phyloP scores from a whole-genome alignment of 495 filamentous ascomycete species.

The Astrocystis sublimbata region DNA sequence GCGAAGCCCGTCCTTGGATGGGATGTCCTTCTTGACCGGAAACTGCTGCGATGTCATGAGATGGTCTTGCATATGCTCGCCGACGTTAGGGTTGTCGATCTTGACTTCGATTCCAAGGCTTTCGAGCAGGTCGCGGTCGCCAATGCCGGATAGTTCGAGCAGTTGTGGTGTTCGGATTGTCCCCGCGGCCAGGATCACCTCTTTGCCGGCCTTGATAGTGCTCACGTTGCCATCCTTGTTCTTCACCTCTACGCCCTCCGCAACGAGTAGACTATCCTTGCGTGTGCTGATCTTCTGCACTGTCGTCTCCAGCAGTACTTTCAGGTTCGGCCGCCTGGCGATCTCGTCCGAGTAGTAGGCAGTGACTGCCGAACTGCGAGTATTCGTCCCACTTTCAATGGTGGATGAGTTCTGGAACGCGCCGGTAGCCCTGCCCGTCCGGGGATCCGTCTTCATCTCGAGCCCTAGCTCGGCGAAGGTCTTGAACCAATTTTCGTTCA shows the following conservation, averaged over 20 bases:
- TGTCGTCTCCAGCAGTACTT: conserved; percentile 46
- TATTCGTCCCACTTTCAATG: conserved; percentile 44
- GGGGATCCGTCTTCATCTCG: conserved; percentile 38
- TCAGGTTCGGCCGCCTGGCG: conserved; percentile 44
- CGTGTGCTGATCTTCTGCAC: conserved; percentile 47
- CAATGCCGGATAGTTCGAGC: conserved; percentile 74
- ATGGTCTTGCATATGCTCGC: conserved; percentile 64
- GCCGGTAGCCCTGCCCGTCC: conserved; percentile 42
- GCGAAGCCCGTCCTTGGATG: conserved; percentile 46
- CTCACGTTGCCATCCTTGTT: conserved; percentile 34
- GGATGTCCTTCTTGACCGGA: conserved; percentile 41
- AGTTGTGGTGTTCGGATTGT: conserved; percentile 60
- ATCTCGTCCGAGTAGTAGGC: conserved; percentile 41
- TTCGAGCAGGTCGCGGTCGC: conserved; percentile 63
- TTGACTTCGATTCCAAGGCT: conserved; percentile 66
- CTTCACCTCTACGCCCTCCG: conserved; percentile 38
- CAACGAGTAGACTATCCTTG: conserved; percentile 26
- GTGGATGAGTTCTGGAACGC: conserved; percentile 47
- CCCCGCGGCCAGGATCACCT: conserved; percentile 63
- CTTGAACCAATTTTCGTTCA: conserved; percentile 41
- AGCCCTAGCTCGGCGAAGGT: conserved; percentile 37
- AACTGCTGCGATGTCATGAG: conserved; percentile 42
- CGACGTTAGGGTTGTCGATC: conserved; percentile 73
- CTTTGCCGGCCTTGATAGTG: conserved; percentile 35
- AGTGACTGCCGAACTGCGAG: conserved; percentile 40